These are phyloP conservation scores for Trichoderma asperelloides DNA, from an alignment of 495 filamentous ascomycete genomes.

Conservation along the genomic window DNA sequence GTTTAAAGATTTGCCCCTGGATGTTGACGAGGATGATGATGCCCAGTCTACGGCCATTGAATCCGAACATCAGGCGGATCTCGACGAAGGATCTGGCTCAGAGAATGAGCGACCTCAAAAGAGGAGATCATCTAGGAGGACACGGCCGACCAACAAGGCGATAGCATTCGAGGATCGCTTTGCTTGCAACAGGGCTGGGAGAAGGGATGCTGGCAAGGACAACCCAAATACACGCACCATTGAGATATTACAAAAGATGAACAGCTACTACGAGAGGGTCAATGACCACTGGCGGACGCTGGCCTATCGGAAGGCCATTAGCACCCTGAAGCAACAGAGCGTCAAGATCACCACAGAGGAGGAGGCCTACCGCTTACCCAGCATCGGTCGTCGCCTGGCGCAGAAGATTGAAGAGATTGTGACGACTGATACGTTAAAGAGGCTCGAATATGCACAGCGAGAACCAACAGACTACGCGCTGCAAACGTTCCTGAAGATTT, in stretches of 20 bases:
- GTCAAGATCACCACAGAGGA: slow-evolving; percentile 56
- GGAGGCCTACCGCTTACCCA: slow-evolving; percentile 59
- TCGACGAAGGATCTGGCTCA: slow-evolving; percentile 15
- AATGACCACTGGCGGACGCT: slow-evolving; percentile 72
- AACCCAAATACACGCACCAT: slow-evolving; percentile 69
- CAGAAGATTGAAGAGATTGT: slow-evolving; percentile 89
- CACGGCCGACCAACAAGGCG: slow-evolving; percentile 12
- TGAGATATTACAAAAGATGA: slow-evolving; percentile 71
- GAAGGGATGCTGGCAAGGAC: slow-evolving; percentile 17
- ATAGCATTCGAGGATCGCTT: slow-evolving; percentile 32
- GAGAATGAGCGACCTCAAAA: slow-evolving; percentile 16
- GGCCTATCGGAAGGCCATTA: slow-evolving; percentile 75
- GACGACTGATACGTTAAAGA: slow-evolving; percentile 60
- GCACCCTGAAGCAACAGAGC: slow-evolving; percentile 57
- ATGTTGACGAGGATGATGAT: slow-evolving; percentile 25
- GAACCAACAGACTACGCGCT: slow-evolving; percentile 58
- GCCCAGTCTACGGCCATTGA: slow-evolving; percentile 18
- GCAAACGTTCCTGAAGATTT: slow-evolving; percentile 64
- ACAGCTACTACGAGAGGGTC: slow-evolving; percentile 65
- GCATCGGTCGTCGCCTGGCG: slow-evolving; percentile 69
- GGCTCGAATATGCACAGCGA: slow-evolving; percentile 55
- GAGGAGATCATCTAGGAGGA: slow-evolving; percentile 10
- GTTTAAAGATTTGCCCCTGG: slow-evolving; percentile 30
- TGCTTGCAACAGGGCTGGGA: slow-evolving; percentile 34
- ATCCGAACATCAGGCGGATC: slow-evolving; percentile 13